Evolutionary conservation across 2,329 filamentous ascomycete species (phyloP), one percentile per base, ranked within the genome.

Genomic region (Waltergamsia citrina): DNA sequence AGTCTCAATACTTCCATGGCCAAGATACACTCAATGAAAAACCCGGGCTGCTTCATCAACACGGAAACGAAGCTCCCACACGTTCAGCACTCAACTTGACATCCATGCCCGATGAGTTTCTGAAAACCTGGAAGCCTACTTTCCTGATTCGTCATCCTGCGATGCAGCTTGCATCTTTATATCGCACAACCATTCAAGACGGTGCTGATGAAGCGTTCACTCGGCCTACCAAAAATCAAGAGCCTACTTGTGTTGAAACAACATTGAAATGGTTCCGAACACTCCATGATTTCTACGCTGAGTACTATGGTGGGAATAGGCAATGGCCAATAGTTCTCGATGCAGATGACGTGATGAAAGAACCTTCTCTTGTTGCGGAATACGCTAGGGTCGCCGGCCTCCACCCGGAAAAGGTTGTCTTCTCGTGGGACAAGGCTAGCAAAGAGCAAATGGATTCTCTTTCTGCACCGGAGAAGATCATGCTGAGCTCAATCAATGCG

Each of bases 101-200:
- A 0, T 32, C 56, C 8, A 36, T 60, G 9, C 46, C 58, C 2
- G 52, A 60, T 38, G 47, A 49, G 23, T 54, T 54, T 29, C 45
- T 62, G 23, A 44, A 45, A n/a, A 51, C 40, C 4, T 59, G 46
- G 44, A 44, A 48, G 23, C 43, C 54, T 6, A 48, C 53, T 4
- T 56, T 61, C 35, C 46, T 59, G 23, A 57, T 62, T 36, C 48
- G 58, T 3, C 54, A 62, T 36, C 59, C 59, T 7, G 56, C 54
- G 11, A 41, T 61, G 20, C 43, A 50, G 12, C 57, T 56, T 26
- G 49, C 56, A 7, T 62, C 59, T 2, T 42, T 53, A 17, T 57
- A 55, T 39, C 56, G 58, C 3, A 35, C 32, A 12, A 21, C 22
- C 25, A n/a, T 18, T 15, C 9, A 28, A 15, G 31, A 25, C 11